These are phyloP conservation scores for Vanrija humicola DNA, from an alignment of 1,284 basidiomycete species.

Conservation along the genomic window DNA sequence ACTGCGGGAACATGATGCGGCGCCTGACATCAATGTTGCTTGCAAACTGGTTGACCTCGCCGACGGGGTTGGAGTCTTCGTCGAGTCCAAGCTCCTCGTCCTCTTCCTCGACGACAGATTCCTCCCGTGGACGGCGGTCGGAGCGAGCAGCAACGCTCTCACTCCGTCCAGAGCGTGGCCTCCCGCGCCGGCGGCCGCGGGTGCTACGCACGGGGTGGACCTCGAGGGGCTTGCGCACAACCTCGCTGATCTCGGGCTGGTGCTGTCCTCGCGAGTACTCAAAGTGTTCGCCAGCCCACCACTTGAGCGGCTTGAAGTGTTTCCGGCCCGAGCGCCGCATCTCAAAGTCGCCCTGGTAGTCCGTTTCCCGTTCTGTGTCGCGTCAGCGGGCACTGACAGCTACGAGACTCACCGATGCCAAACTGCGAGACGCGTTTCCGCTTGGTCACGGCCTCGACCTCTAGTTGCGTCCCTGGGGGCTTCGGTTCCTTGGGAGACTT, in stretches of 20 bases:
- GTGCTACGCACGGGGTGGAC: background rate
- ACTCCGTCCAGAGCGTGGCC: background rate
- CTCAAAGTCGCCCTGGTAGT: slow-evolving; percentile 53
- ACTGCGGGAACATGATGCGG: slow-evolving; percentile 53
- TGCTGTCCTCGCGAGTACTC: slow-evolving; percentile 63
- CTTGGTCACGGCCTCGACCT: slow-evolving; percentile 1
- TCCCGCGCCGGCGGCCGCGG: background rate
- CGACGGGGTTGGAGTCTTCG: slow-evolving; percentile 64
- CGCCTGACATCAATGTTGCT: slow-evolving; percentile 60
- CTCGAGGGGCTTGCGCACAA: slow-evolving; percentile 51
- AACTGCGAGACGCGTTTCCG: slow-evolving; percentile 9
- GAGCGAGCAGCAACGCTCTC: background rate
- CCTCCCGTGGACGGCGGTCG: slow-evolving; percentile 54
- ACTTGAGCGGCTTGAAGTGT: slow-evolving; percentile 75
- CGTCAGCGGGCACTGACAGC: background rate
- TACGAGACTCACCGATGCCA: slow-evolving; percentile 7
- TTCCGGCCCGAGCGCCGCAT: slow-evolving; percentile 69
- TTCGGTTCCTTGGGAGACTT: slow-evolving; percentile 11
- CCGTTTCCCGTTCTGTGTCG: slow-evolving; percentile 17
- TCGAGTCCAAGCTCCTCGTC: slow-evolving; percentile 65
- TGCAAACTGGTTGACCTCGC: slow-evolving; percentile 67
- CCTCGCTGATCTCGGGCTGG: slow-evolving; percentile 76
- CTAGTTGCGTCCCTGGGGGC: background rate
- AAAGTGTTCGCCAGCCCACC: slow-evolving; percentile 88
- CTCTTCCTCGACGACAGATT: slow-evolving; percentile 11